Evolutionary conservation across 164 flowering plant species (phyloP).

Genomic region (Vitis rupestris): DNA sequence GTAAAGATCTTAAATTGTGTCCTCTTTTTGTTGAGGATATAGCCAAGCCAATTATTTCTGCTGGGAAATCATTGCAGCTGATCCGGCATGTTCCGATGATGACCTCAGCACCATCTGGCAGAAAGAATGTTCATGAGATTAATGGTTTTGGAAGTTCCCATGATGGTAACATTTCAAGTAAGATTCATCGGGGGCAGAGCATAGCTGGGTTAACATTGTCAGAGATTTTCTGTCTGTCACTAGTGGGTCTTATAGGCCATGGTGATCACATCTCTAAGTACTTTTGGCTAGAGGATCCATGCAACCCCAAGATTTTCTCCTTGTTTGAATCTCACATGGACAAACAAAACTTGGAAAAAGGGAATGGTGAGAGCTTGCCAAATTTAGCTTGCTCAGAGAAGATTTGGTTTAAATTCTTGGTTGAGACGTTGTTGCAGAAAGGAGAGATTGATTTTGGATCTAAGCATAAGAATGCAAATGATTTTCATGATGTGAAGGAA

Average conservation of each 20-base stretch:
- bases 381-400: slow-evolving; percentile 32
- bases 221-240: slow-evolving; percentile 74
- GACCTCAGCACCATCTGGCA: slow-evolving; percentile 12
- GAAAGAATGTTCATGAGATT: slow-evolving; percentile 19
- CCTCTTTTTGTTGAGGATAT: slow-evolving; percentile 81
- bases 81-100: slow-evolving; percentile 56
- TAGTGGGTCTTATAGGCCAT: slow-evolving; percentile 74
- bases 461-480: slow-evolving; percentile 15
- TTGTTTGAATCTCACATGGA: slow-evolving; percentile 18
- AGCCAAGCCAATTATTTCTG: slow-evolving; percentile 77
- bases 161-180: slow-evolving; percentile 8
- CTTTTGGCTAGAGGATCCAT: slow-evolving; percentile 42
- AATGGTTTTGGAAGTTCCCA: slow-evolving; percentile 22
- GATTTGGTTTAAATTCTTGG: slow-evolving; percentile 57
- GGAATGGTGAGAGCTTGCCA: slow-evolving; percentile 20
- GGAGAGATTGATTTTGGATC: slow-evolving; percentile 11
- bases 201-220: slow-evolving; percentile 66
- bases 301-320: slow-evolving; percentile 15
- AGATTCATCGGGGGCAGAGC: slow-evolving; percentile 19
- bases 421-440: slow-evolving; percentile 43
- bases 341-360: slow-evolving; percentile 20
- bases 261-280: slow-evolving; percentile 63
- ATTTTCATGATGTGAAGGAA: slow-evolving; percentile 17
- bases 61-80: slow-evolving; percentile 94
- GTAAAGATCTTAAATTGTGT: slow-evolving; percentile 39